These are phyloP conservation scores for Ophiostoma triangulosporum DNA, from an alignment of 2,329 filamentous ascomycete genomes.

Conservation along the genomic window DNA sequence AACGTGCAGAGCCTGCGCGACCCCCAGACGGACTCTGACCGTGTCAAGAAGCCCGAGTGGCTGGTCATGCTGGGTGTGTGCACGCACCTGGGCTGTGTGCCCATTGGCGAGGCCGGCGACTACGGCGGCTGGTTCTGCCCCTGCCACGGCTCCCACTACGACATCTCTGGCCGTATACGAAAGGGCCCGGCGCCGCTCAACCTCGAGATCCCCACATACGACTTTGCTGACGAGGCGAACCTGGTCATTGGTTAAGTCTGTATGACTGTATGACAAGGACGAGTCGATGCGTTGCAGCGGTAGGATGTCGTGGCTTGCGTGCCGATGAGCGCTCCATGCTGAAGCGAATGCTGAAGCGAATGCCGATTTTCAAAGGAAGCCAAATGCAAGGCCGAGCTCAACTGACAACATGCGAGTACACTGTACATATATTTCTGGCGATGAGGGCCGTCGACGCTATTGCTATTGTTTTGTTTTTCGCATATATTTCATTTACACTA, in stretches of 20 bases:
- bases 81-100: constrained; percentile 98
- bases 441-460: too few relatives aligned
- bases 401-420: too few relatives aligned
- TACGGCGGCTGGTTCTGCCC: constrained; percentile 99
- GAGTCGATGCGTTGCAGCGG: background rate
- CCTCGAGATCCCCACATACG: constrained; percentile 86
- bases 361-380: too few relatives aligned
- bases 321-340: background rate
- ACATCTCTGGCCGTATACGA: constrained; percentile 96
- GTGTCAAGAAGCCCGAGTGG: constrained; percentile 98
- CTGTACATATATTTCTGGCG: too few relatives aligned
- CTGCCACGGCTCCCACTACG: constrained; percentile 99
- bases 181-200: constrained; percentile 96
- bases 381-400: too few relatives aligned
- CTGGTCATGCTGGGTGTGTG: constrained; percentile 98
- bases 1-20: constrained; percentile 77
- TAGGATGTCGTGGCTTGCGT: background rate
- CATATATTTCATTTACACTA: too few relatives aligned
- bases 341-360: background rate
- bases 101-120: constrained; percentile 96
- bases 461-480: too few relatives aligned
- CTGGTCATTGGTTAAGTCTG: constrained; percentile 92
- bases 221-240: constrained; percentile 80
- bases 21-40: constrained; percentile 79
- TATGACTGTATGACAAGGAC: background rate